Percentiles rank a stretch among this genome's conserved stretches.
phyloP scores from a whole-genome alignment of 345 rosid genomes.

The Murraya paniculata region DNA sequence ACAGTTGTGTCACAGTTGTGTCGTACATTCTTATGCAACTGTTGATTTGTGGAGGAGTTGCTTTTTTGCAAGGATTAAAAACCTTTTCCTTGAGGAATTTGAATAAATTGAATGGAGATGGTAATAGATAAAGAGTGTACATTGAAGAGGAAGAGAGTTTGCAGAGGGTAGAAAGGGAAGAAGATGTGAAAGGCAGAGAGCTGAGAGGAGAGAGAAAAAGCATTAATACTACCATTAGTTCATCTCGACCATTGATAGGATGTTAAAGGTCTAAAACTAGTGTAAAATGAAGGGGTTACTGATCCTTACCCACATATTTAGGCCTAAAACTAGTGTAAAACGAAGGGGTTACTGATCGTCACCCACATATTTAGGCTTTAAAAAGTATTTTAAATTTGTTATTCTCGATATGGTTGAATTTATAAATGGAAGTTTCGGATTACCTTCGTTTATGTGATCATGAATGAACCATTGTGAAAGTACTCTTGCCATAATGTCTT shows the following conservation, averaged over 20 bases:
- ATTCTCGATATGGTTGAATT: background rate
- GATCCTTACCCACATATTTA: background rate
- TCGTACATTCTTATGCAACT: background rate
- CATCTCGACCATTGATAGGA: background rate
- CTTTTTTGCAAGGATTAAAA: no score
- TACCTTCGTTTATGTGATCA: background rate
- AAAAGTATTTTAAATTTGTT: background rate
- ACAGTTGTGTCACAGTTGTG: background rate
- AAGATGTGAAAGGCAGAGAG: background rate
- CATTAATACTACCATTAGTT: background rate
- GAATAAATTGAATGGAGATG: no score
- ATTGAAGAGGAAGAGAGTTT: background rate
- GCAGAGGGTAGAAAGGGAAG: background rate
- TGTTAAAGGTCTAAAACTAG: background rate
- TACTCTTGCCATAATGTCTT: background rate
- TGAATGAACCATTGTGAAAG: background rate
- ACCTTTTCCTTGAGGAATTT: background rate
- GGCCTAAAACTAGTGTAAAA: background rate
- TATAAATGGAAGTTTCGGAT: background rate
- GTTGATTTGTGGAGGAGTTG: no score
- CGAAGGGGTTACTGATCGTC: background rate
- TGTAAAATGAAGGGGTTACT: no score
- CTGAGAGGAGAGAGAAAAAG: background rate
- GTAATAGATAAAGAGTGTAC: background rate
- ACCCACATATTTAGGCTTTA: background rate